Evolutionary conservation across 2,329 filamentous ascomycete species (phyloP).

Genomic region (Cryphonectria carpinicola): DNA sequence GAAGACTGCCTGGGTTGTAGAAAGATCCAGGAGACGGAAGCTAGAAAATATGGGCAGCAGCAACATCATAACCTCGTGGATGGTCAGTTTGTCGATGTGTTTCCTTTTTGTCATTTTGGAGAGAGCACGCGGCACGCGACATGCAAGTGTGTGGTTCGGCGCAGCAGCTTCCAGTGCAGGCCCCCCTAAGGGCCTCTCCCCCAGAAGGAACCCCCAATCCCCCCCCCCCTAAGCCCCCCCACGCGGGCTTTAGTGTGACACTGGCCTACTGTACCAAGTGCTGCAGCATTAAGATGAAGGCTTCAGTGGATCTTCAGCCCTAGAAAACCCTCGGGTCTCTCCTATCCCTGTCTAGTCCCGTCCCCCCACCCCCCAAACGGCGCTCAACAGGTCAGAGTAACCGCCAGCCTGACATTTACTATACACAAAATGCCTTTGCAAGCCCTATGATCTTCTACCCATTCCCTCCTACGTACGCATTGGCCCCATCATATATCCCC

Average conservation of each 20-base stretch:
- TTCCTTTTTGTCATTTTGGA: background rate
- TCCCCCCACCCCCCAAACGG: background rate
- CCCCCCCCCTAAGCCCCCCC: background rate
- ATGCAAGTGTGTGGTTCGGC: background rate
- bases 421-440: background rate
- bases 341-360: background rate
- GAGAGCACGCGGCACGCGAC: slow-evolving; percentile 8
- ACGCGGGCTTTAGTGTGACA: background rate
- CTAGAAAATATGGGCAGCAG: slow-evolving; percentile 19
- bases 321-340: background rate
- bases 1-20: slow-evolving; percentile 23
- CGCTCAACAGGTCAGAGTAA: background rate
- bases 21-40: slow-evolving; percentile 21
- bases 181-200: background rate
- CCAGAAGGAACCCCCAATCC: no score
- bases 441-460: background rate
- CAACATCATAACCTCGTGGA: slow-evolving; percentile 2
- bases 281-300: background rate
- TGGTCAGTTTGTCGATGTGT: background rate
- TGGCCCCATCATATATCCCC: background rate
- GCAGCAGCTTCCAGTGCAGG: background rate
- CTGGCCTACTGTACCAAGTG: background rate
- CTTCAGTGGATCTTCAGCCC: slow-evolving; percentile 4
- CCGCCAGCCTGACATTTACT: background rate
- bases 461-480: background rate